Evolutionary conservation across 441 rosid genomes (phyloP), one percentile per base, ranked within the genome.

Genomic region (Omphalea diandra): DNA sequence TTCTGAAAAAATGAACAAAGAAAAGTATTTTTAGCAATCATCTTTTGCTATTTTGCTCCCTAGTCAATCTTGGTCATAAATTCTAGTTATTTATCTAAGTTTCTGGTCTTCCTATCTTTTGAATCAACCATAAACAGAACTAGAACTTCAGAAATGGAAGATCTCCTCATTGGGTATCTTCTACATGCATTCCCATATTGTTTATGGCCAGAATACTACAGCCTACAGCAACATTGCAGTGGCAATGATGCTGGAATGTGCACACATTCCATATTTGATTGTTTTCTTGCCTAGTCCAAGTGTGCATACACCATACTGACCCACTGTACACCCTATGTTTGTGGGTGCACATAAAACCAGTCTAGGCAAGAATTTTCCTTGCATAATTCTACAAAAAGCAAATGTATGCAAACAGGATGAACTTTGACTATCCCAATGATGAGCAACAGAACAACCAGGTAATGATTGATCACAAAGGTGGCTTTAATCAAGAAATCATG

Each of bases 371-470:
- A n/a, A n/a, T n/a, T n/a, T n/a, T n/a, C 53, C 44, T 63, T 63
- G 22, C 5, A 36, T 4, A 12, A 27, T 59, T n/a, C 20, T 36
- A 38, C 24, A 38, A 36, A 47, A 60, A 20, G 54, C 68, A 64
- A 29, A 65, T 31, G 4, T 49, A 11, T 46, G 55, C 15, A 46
- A 35, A 65, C 20, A 27, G 18, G 12, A 62, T 14, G 11, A 26
- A 38, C 7, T 49, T 46, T 31, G 57, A 32, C 22, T 29, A 11
- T 9, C 15, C 9, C 9, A 46, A 7, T 5, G 5, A 27, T 36
- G 47, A 59, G 35, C 4, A 60, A 26, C 24, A 60, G 32, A 67
- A n/a, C 60, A 38, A 32, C 56, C 20, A 44, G 68, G 67, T 54
- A 54, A 12, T 3, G 1, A n/a, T 35, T 12, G 36, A 31, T 40